Evolutionary conservation across 2,329 filamentous ascomycete species (phyloP).

Genomic region (Monosporascus sp.): DNA sequence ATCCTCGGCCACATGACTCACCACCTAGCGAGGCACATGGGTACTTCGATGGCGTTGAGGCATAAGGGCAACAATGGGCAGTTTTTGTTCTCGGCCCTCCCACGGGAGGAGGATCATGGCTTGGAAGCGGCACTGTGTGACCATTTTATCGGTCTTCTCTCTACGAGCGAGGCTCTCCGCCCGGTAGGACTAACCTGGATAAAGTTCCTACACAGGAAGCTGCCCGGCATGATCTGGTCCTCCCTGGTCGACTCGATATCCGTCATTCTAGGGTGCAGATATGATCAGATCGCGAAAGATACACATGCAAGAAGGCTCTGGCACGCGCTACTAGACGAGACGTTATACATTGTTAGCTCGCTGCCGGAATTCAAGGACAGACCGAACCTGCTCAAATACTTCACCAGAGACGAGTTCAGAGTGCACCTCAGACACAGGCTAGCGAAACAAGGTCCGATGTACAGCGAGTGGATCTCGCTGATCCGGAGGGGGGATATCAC

Average conservation of each 20-base stretch:
- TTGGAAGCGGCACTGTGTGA: conserved; percentile 18
- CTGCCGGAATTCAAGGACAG: conserved; percentile 68
- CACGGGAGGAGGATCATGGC: conserved; percentile 7
- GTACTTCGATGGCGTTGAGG: conserved; percentile 30
- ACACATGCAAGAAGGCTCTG: conserved; percentile 60
- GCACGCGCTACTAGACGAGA: conserved; percentile 67
- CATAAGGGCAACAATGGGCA: conserved; percentile 27
- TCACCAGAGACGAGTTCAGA: conserved; percentile 57
- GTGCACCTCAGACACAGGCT: conserved; percentile 53
- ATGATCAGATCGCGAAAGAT: conserved; percentile 66
- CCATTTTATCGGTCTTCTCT: conserved; percentile 61
- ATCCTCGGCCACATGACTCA: conserved; percentile 61
- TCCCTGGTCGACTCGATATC: conserved; percentile 77
- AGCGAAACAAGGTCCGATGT: conserved; percentile 47
- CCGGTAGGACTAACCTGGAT: conserved; percentile 53
- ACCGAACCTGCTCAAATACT: conserved; percentile 48
- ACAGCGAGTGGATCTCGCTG: conserved; percentile 64
- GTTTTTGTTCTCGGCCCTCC: conserved; percentile 10
- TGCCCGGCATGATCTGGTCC: conserved; percentile 72
- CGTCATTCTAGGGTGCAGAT: conserved; percentile 69
- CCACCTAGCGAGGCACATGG: conserved; percentile 10
- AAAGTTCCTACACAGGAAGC: conserved; percentile 65
- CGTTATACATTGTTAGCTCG: conserved; percentile 61
- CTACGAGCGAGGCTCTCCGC: conserved; percentile 55
- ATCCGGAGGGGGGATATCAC: conserved; percentile 57